phyloP scores from a whole-genome alignment of 345 rosid genomes.

The Heritiera fomes region DNA sequence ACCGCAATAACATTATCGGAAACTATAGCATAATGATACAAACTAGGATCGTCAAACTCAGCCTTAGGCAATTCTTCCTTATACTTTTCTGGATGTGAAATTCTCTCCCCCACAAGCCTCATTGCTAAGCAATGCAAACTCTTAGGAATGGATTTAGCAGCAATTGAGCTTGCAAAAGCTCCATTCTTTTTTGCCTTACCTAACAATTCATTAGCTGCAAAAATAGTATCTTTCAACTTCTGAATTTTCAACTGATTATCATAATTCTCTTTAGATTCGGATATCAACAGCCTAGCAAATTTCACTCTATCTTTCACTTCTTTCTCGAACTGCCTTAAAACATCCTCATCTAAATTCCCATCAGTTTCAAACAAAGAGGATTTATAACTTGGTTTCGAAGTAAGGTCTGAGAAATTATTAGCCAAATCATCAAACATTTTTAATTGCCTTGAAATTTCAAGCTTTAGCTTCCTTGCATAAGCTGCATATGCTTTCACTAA shows the following conservation, averaged over 20 bases:
- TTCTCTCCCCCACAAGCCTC: conserved; percentile 90
- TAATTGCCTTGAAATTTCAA: conserved; percentile 77
- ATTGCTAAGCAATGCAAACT: conserved; percentile 93
- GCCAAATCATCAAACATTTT: conserved; percentile 73
- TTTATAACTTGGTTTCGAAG: conserved; percentile 50
- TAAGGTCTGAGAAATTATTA: conserved; percentile 60
- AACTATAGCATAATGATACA: conserved; percentile 78
- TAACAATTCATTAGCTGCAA: conserved; percentile 76
- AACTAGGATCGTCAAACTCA: conserved; percentile 71
- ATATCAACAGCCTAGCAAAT: conserved; percentile 63
- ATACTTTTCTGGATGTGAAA: conserved; percentile 72
- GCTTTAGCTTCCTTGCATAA: conserved; percentile 92
- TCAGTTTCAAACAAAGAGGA: conserved; percentile 47
- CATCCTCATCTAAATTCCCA: conserved; percentile 66
- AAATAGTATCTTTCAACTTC: conserved; percentile 86
- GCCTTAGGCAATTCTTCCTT: conserved; percentile 50
- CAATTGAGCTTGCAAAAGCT: conserved; percentile 70
- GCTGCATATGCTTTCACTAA: conserved; percentile 84
- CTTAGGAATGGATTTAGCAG: conserved; percentile 83
- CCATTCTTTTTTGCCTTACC: conserved; percentile 89
- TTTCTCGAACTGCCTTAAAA: conserved; percentile 76
- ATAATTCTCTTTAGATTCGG: conserved; percentile 79
- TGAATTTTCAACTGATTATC: conserved; percentile 93
- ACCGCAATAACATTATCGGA: conserved; percentile 90
- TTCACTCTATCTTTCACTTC: conserved; percentile 91